These are phyloP conservation scores for Aureobasidium leucospermi DNA, from an alignment of 2,329 filamentous ascomycete genomes.

Conservation along the genomic window DNA sequence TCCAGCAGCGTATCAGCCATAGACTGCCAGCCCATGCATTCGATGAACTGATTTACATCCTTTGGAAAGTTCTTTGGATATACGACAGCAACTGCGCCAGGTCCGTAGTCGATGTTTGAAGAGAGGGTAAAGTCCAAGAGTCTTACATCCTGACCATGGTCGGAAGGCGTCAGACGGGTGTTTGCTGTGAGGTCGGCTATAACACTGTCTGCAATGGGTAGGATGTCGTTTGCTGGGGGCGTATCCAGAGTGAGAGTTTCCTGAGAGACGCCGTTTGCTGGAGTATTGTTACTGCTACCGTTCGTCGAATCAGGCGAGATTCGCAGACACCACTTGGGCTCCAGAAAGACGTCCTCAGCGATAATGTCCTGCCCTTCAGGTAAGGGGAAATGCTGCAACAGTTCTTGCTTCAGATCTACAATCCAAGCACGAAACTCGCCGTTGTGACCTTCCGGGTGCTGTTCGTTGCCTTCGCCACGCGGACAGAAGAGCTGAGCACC, in stretches of 20 bases:
- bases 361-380: constrained; percentile 62
- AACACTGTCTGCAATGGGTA: constrained; percentile 53
- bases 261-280: neutral
- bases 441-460: constrained; percentile 77
- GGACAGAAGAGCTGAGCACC: constrained; percentile 71
- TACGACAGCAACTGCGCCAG: constrained; percentile 74
- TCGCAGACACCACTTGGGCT: constrained; percentile 63
- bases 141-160: constrained; percentile 93
- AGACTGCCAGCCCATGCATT: constrained; percentile 68
- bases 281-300: neutral
- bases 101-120: constrained; percentile 44
- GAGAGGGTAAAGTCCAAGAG: constrained; percentile 56
- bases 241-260: constrained; percentile 9
- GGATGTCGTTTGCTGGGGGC: constrained; percentile 35
- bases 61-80: constrained; percentile 79
- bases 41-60: constrained; percentile 73
- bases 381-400: constrained; percentile 63
- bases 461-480: constrained; percentile 83
- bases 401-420: constrained; percentile 54
- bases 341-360: constrained; percentile 63
- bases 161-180: constrained; percentile 61
- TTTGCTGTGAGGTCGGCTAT: constrained; percentile 58
- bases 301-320: constrained; percentile 9
- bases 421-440: constrained; percentile 30
- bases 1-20: constrained; percentile 64